Conservation (phyloP, 257 asterid species). For the Echium plantagineum region DNA sequence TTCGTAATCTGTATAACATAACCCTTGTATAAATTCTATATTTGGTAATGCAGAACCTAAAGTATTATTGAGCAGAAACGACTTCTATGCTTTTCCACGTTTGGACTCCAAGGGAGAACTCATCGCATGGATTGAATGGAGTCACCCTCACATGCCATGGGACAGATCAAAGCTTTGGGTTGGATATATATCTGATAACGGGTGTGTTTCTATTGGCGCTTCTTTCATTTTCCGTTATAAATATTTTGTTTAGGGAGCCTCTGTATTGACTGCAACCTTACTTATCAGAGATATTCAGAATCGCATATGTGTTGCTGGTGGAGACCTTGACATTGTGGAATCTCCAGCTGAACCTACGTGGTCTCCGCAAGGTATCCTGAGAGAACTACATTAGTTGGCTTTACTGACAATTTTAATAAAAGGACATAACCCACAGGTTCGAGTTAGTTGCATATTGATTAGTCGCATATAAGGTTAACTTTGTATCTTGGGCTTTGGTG, state of each 20-base stretch:
- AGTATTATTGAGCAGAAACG: constrained; percentile 54
- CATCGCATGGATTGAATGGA: constrained; percentile 93
- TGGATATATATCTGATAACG: constrained; percentile 71
- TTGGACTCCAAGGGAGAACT: constrained; percentile 71
- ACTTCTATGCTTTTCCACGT: constrained; percentile 95
- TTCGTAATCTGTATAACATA: background rate
- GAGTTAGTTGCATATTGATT: background rate
- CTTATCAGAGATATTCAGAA: constrained; percentile 42
- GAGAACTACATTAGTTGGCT: background rate
- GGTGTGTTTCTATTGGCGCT: constrained; percentile 30
- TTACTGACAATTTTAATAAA: no score
- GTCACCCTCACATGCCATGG: constrained; percentile 98
- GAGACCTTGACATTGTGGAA: constrained; percentile 59
- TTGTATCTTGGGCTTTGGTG: no score
- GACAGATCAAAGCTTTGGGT: constrained; percentile 98
- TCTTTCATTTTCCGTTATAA: background rate
- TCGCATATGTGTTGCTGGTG: constrained; percentile 83
- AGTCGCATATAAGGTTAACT: no score
- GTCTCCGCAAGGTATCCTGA: constrained; percentile 81
- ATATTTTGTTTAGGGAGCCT: no score
- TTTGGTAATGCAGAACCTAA: constrained; percentile 53
- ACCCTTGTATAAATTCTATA: constrained; percentile 3
- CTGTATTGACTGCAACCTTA: no score
- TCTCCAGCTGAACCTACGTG: constrained; percentile 96
- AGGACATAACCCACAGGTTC: no score